A percentile compares a stretch with the other conserved stretches of the same genome.
phyloP scores from a whole-genome alignment of 169 alveolate genomes.

The Plasmodium fragile region DNA sequence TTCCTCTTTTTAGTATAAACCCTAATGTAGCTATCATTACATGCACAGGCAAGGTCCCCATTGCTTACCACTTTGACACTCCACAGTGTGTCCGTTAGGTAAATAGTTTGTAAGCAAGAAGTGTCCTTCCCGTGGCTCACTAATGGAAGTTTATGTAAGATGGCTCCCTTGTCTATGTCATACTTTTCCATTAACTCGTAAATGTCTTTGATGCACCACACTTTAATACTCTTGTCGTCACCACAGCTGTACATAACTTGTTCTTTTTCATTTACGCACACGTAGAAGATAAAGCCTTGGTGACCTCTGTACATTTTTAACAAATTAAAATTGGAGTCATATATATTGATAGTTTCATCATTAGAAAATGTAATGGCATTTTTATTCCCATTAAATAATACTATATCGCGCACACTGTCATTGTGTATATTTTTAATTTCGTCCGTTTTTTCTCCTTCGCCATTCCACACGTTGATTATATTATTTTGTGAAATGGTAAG shows the following conservation, averaged over 20 bases:
- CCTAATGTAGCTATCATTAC: constrained; percentile 56
- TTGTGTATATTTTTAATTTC: constrained; percentile 61
- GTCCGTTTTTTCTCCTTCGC: constrained; percentile 28
- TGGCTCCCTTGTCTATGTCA: not conserved
- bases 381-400: constrained; percentile 50
- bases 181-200: constrained; percentile 43
- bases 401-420: constrained; percentile 64
- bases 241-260: constrained; percentile 59
- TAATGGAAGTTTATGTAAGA: not conserved
- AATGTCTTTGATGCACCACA: constrained; percentile 61
- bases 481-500: constrained; percentile 66
- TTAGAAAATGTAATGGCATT: constrained; percentile 60
- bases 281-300: constrained; percentile 42
- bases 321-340: constrained; percentile 52
- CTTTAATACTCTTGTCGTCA: constrained; percentile 42
- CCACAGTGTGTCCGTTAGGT: constrained; percentile 48
- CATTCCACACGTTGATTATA: constrained; percentile 38
- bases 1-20: constrained; percentile 44
- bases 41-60: constrained; percentile 33
- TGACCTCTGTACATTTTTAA: constrained; percentile 55
- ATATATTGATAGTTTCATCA: constrained; percentile 62
- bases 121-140: not conserved
- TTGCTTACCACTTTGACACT: constrained; percentile 26
- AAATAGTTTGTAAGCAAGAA: constrained; percentile 43
- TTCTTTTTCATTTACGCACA: constrained; percentile 69